Evolutionary conservation across 1,284 basidiomycete species (phyloP), one percentile per base, ranked within the genome.

Genomic region (Retiboletus fuscus): DNA sequence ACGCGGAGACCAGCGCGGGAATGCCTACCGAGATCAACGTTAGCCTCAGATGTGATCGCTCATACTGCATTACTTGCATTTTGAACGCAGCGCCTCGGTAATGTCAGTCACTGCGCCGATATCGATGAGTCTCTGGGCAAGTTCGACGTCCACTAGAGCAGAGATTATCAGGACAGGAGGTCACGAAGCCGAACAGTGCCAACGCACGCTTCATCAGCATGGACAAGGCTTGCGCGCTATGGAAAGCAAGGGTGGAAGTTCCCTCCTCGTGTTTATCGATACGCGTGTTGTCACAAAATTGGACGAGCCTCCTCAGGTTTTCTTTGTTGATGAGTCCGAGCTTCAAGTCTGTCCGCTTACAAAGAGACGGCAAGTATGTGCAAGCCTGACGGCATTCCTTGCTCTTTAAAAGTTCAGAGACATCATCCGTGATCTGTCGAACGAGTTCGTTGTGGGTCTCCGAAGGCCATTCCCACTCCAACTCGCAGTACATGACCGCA

Each of bases 351-450:
- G 18, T 0, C 28, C 69, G 69, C 46, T 80, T 78, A 68, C 78
- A 82, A 39, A 82, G 78, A 18, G 81, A 80, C 1, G 77, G 81
- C 4, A 80, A 46, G 28, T 71, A 82, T 7, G 72, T 76, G 72
- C 81, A 82, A 30, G 73, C 81, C 16, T 77, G 77, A 62, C 75
- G 72, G 46, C 44, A 61, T 16, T 73, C 57, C 22, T 51, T 22
- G 11, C 67, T 55, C 11, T 70, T 61, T 30, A 80, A 70, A 30
- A 80, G 63, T 4, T 58, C 69, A 18, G 72, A 57, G 10, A 82
- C 47, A 30, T 79, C 75, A 2, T 55, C 26, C 2, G 49, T 61
- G n/a, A 80, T 72, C 20, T 64, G 34, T 39, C 62, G 69, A 24
- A 44, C 60, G n/a, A 73, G 65, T 22, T 73, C 62, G 26, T 39